Conservation (phyloP, 1,284 basidiomycete genomes). For the Tylopilus sp. region DNA sequence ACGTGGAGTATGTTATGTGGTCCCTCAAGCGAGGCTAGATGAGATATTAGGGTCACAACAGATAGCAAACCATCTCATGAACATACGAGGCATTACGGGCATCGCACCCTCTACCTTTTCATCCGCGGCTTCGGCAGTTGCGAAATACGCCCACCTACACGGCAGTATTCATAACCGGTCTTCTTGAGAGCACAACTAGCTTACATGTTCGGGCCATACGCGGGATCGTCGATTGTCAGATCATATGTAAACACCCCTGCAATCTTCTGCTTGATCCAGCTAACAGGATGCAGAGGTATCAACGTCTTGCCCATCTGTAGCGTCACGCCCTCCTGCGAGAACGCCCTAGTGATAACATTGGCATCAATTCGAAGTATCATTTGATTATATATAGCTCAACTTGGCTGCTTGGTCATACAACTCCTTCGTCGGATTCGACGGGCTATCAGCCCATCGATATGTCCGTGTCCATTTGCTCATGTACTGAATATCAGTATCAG, state of each 20-base stretch:
- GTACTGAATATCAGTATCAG: background rate
- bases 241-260: conserved; percentile 11
- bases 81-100: conserved; percentile 12
- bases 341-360: conserved; percentile 9
- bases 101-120: background rate
- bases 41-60: background rate
- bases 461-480: conserved; percentile 16
- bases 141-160: conserved; percentile 19
- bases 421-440: conserved; percentile 6
- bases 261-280: conserved; percentile 15
- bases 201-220: conserved; percentile 18
- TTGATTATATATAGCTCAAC: conserved; percentile 3
- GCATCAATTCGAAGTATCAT: background rate
- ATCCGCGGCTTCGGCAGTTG: conserved; percentile 11
- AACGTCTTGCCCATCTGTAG: background rate
- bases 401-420: conserved; percentile 8
- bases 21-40: conserved; percentile 15
- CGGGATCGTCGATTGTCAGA: conserved; percentile 8
- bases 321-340: background rate
- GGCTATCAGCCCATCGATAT: conserved; percentile 13
- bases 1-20: conserved; percentile 18
- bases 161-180: background rate
- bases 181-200: background rate
- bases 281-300: background rate
- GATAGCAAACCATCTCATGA: background rate